Conservation (phyloP, 805 yeast genomes). For the Metschnikowia amazonensis region DNA sequence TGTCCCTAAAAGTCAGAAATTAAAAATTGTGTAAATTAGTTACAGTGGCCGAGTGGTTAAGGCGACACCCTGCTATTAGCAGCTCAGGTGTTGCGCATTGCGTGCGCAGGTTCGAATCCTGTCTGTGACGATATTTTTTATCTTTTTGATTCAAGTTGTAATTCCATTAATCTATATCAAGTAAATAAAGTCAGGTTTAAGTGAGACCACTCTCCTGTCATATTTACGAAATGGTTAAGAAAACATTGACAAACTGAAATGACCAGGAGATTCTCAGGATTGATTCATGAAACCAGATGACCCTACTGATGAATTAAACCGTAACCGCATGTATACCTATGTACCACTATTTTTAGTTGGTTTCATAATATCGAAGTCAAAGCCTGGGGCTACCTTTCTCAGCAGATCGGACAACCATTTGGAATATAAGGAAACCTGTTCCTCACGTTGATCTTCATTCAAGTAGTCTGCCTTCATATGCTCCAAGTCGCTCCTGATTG, state of each 20-base stretch:
- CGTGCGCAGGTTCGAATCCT: slow-evolving; percentile 99
- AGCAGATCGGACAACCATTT: slow-evolving; percentile 33
- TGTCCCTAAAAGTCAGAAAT: no score
- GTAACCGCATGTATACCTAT: not conserved
- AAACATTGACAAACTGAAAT: not conserved
- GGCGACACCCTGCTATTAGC: slow-evolving; percentile 39
- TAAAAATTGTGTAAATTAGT: not conserved
- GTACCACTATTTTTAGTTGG: slow-evolving; percentile 13
- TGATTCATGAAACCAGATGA: not conserved
- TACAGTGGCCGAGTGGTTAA: slow-evolving; percentile 52
- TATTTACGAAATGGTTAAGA: no score
- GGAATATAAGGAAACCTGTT: slow-evolving; percentile 18
- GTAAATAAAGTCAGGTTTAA: no score
- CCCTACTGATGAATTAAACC: not conserved
- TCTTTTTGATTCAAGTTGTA: not conserved
- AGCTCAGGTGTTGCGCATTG: slow-evolving; percentile 44
- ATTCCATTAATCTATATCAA: no score
- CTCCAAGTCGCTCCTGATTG: slow-evolving; percentile 27
- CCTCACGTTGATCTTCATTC: slow-evolving; percentile 9
- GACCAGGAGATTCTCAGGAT: not conserved
- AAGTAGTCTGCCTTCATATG: slow-evolving; percentile 9
- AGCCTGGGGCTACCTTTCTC: slow-evolving; percentile 40
- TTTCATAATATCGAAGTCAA: slow-evolving; percentile 30
- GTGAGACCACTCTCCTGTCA: no score
- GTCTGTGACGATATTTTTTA: slow-evolving; percentile 73